Evolutionary conservation across 306 rosid genomes (phyloP).

Genomic region (Malus sieversii): DNA sequence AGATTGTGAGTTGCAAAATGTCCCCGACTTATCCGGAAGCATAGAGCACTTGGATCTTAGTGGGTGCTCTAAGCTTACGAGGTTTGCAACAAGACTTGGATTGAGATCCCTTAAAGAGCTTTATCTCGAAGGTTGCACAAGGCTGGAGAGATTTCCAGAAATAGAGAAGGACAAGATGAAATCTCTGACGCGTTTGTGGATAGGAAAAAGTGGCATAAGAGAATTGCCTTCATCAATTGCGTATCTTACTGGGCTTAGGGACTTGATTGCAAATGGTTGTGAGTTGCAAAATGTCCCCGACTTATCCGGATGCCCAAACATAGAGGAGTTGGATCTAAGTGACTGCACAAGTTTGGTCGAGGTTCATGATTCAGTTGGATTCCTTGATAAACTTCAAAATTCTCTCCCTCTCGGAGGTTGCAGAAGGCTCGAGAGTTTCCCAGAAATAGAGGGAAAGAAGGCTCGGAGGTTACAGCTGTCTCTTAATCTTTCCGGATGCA

Average conservation of each 20-base stretch:
- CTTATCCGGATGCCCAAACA: no score
- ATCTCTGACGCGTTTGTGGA: accelerated
- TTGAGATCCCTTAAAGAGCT: neutral
- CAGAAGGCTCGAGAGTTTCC: no score
- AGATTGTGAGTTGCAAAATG: neutral
- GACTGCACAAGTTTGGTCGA: no score
- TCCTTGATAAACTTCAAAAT: no score
- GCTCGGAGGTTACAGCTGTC: no score
- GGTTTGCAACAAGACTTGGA: neutral
- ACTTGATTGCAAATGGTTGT: no score
- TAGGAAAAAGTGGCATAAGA: neutral
- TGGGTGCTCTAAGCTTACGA: neutral
- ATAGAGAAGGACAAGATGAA: neutral
- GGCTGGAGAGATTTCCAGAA: neutral
- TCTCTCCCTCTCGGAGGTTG: no score
- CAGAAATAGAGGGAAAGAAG: no score
- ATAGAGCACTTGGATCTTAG: accelerated
- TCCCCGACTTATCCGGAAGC: neutral
- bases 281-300: no score
- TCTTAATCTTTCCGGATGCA: no score
- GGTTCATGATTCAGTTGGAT: no score
- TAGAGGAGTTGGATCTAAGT: no score
- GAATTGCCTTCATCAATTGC: neutral
- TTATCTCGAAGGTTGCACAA: accelerated
- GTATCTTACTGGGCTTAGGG: neutral